phyloP scores from a whole-genome alignment of 1,284 basidiomycete genomes.

The Calocybe gambosa region DNA sequence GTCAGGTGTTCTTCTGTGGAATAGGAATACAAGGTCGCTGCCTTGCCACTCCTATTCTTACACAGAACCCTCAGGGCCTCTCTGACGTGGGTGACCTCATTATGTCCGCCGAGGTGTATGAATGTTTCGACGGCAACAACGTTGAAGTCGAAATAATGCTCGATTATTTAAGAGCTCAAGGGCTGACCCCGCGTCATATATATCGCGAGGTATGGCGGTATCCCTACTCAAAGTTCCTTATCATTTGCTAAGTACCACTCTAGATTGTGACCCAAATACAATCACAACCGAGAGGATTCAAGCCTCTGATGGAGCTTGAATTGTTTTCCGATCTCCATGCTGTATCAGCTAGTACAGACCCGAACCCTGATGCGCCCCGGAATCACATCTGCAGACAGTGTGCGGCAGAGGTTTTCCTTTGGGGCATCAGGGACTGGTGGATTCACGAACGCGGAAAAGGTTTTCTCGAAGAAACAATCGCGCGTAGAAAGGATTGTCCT shows the following conservation, averaged over 20 bases:
- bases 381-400: slow-evolving; percentile 61
- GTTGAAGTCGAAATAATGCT: slow-evolving; percentile 76
- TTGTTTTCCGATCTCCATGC: slow-evolving; percentile 62
- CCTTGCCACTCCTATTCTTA: slow-evolving; percentile 45
- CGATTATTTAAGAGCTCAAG: slow-evolving; percentile 60
- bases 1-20: slow-evolving; percentile 71
- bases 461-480: slow-evolving; percentile 44
- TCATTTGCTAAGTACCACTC: slow-evolving; percentile 5
- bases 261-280: slow-evolving; percentile 60
- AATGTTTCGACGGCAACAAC: slow-evolving; percentile 66
- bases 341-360: slow-evolving; percentile 46
- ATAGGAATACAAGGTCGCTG: slow-evolving; percentile 67
- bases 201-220: slow-evolving; percentile 51
- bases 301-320: slow-evolving; percentile 58
- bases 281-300: slow-evolving; percentile 55
- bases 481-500: slow-evolving; percentile 56
- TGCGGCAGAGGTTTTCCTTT: slow-evolving; percentile 65
- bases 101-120: slow-evolving; percentile 66
- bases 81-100: slow-evolving; percentile 63
- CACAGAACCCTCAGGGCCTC: slow-evolving; percentile 66
- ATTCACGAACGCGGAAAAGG: slow-evolving; percentile 65
- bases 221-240: not conserved
- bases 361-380: slow-evolving; percentile 49
- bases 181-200: slow-evolving; percentile 58
- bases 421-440: slow-evolving; percentile 76